Evolutionary conservation across 2,329 filamentous ascomycete genomes (phyloP).

Genomic region (Zasmidium citrigriseum): DNA sequence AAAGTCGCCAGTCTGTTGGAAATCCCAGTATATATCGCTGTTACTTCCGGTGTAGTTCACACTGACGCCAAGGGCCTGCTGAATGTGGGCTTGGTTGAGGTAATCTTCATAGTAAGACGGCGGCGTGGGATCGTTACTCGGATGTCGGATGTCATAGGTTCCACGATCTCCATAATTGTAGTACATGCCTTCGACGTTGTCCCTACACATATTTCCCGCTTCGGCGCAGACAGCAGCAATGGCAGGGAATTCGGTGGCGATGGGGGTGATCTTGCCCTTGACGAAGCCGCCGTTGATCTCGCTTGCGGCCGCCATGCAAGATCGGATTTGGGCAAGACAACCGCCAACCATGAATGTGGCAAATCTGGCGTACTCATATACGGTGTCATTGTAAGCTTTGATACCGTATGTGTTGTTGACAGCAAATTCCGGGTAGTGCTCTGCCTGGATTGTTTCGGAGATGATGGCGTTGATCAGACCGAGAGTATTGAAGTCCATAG

Average conservation of each 20-base stretch:
- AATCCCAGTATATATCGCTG: constrained; percentile 48
- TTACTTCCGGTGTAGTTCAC: constrained; percentile 56
- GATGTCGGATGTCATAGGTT: constrained; percentile 60
- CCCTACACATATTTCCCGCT: constrained; percentile 57
- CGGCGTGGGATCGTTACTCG: constrained; percentile 42
- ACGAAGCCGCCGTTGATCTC: constrained; percentile 29
- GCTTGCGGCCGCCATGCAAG: constrained; percentile 52
- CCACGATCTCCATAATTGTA: constrained; percentile 46
- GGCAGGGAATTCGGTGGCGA: constrained; percentile 6
- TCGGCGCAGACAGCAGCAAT: constrained; percentile 51
- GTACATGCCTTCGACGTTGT: constrained; percentile 58
- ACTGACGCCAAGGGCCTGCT: constrained; percentile 58
- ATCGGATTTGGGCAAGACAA: constrained; percentile 51
- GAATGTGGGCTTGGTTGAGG: constrained; percentile 58
- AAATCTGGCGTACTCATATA: constrained; percentile 61
- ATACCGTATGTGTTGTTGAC: constrained; percentile 60
- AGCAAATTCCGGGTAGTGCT: constrained; percentile 54
- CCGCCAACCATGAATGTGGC: constrained; percentile 51
- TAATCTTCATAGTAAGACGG: constrained; percentile 53
- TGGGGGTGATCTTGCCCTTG: constrained; percentile 23
- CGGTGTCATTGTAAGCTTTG: constrained; percentile 57
- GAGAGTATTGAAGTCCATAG: constrained; percentile 27
- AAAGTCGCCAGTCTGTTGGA: constrained; percentile 53
- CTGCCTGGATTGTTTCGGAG: constrained; percentile 52
- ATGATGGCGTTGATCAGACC: constrained; percentile 61